Percentiles rank a stretch among this genome's conserved stretches.
phyloP scores from a whole-genome alignment of 495 filamentous ascomycete species.

The Podospora appendiculata region DNA sequence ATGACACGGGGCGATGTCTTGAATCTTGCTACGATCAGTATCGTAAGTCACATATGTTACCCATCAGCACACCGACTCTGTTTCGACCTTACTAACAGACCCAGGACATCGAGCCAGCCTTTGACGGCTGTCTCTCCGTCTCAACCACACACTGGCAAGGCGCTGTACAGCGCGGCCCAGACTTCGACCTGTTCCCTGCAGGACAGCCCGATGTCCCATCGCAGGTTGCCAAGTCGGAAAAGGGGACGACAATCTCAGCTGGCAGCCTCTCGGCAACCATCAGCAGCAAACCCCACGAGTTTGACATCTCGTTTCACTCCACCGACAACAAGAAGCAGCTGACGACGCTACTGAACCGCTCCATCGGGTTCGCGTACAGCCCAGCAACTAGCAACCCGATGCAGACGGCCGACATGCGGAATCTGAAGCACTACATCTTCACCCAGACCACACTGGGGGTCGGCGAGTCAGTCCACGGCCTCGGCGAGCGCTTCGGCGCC shows the following conservation, averaged over 20 bases:
- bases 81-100: slow-evolving; percentile 4
- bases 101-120: slow-evolving; percentile 46
- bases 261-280: slow-evolving; percentile 49
- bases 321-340: slow-evolving; percentile 40
- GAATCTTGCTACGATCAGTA: slow-evolving; percentile 43
- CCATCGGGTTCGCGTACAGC: slow-evolving; percentile 49
- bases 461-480: slow-evolving; percentile 60
- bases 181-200: slow-evolving; percentile 53
- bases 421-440: slow-evolving; percentile 53
- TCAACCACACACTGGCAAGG: slow-evolving; percentile 60
- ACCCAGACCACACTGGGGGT: slow-evolving; percentile 55
- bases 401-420: slow-evolving; percentile 46
- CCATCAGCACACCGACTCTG: neutral
- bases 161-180: slow-evolving; percentile 47
- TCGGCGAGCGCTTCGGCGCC: slow-evolving; percentile 63
- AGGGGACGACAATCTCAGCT: slow-evolving; percentile 46
- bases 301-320: slow-evolving; percentile 49
- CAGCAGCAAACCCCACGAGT: slow-evolving; percentile 43
- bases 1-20: slow-evolving; percentile 46
- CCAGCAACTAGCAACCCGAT: slow-evolving; percentile 41
- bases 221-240: slow-evolving; percentile 39
- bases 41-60: slow-evolving; percentile 21
- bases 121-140: slow-evolving; percentile 54
- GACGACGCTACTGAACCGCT: slow-evolving; percentile 53
- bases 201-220: slow-evolving; percentile 39